A percentile compares a stretch with the other conserved stretches of the same genome.
Evolutionary conservation across 1,139 yeast genomes (phyloP).

Genomic region (Pichia norvegensis): DNA sequence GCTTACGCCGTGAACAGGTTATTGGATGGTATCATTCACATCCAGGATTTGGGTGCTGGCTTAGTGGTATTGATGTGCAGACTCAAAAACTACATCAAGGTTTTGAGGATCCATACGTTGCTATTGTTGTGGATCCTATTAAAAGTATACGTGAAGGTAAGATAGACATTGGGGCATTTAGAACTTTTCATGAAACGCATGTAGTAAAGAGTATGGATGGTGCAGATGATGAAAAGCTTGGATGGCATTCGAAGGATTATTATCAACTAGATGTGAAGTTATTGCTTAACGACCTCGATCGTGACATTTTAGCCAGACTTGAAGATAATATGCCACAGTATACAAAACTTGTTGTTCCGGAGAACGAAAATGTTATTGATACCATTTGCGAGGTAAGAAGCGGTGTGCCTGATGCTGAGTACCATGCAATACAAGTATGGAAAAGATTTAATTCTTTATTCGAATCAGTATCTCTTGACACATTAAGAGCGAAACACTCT

Average conservation of each 20-base stretch:
- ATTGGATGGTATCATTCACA: conserved; percentile 74
- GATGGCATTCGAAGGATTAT: conserved; percentile 63
- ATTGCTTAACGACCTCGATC: conserved; percentile 40
- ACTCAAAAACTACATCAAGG: conserved; percentile 81
- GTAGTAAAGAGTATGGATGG: conserved; percentile 19
- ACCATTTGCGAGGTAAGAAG: not conserved
- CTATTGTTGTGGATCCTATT: conserved; percentile 80
- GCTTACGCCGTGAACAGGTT: conserved; percentile 52
- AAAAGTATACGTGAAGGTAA: conserved; percentile 56
- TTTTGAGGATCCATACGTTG: conserved; percentile 87
- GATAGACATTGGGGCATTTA: conserved; percentile 85
- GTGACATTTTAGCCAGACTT: conserved; percentile 13
- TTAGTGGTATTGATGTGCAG: conserved; percentile 82
- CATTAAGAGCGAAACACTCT: not conserved
- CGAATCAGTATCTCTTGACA: not conserved
- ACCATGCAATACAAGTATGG: conserved; percentile 6
- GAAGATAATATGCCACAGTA: not conserved
- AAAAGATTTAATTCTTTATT: conserved; percentile 1
- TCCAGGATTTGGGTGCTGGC: conserved; percentile 44
- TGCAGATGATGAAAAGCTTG: conserved; percentile 41
- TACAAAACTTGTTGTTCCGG: not conserved
- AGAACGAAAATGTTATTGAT: not conserved
- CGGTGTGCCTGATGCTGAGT: not conserved
- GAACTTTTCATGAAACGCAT: conserved; percentile 43
- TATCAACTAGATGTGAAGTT: conserved; percentile 62